phyloP scores from a whole-genome alignment of 352 stramenopile species.

The Globisporangium sylvaticum region DNA sequence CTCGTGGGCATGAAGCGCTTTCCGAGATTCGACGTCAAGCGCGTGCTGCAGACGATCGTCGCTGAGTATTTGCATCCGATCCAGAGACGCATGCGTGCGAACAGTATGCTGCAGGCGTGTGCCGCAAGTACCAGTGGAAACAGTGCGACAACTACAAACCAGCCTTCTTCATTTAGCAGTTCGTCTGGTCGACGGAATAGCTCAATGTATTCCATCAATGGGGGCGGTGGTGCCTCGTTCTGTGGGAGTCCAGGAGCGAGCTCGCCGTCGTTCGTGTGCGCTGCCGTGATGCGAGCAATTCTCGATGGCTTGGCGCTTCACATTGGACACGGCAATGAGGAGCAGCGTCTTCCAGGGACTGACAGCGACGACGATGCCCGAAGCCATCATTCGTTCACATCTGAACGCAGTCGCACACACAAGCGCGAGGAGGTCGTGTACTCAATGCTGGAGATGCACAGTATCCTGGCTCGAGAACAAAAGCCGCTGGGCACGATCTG shows the following conservation, averaged over 20 bases:
- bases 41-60: constrained; percentile 51
- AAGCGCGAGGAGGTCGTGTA: constrained; percentile 61
- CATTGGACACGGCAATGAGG: constrained; percentile 28
- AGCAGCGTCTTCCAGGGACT: constrained; percentile 6
- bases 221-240: constrained; percentile 16
- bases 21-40: constrained; percentile 47
- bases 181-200: neutral
- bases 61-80: constrained; percentile 46
- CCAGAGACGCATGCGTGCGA: constrained; percentile 23
- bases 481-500: constrained; percentile 65
- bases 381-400: neutral
- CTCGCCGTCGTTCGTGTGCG: constrained; percentile 25
- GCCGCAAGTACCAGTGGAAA: neutral
- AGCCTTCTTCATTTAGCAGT: neutral
- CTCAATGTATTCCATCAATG: constrained; percentile 5
- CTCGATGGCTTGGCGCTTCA: constrained; percentile 46
- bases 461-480: constrained; percentile 55
- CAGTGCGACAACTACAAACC: neutral
- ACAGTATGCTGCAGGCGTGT: constrained; percentile 8
- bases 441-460: constrained; percentile 77
- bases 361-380: constrained; percentile 5
- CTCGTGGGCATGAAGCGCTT: constrained; percentile 60
- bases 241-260: constrained; percentile 8
- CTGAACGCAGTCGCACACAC: constrained; percentile 22
- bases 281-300: constrained; percentile 39